Conservation (phyloP, 805 yeast species). For the Kodamaea nitidulidarum region DNA sequence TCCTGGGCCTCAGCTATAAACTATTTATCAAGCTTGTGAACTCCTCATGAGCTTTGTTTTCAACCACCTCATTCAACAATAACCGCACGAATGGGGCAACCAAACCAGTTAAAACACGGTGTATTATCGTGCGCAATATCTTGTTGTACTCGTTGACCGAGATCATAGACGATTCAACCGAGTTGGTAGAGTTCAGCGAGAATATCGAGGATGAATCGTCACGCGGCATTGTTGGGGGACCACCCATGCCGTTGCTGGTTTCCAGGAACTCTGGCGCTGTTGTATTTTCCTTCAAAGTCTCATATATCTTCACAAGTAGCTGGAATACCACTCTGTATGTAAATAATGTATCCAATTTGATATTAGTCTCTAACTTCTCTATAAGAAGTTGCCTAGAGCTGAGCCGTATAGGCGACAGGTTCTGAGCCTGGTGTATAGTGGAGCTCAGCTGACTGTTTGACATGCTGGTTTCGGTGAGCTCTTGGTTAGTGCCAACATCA, state of each 20-base stretch:
- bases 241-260: not conserved
- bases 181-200: constrained; percentile 25
- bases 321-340: constrained; percentile 33
- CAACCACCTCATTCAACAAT: constrained; percentile 30
- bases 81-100: constrained; percentile 35
- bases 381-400: constrained; percentile 39
- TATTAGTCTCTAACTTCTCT: constrained; percentile 42
- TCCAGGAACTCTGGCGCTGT: constrained; percentile 5
- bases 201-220: constrained; percentile 36
- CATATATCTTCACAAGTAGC: constrained; percentile 25
- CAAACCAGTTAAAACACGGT: constrained; percentile 31
- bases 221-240: not conserved
- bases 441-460: constrained; percentile 8
- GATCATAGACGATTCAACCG: constrained; percentile 19
- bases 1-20: no score
- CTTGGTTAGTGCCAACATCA: constrained; percentile 28
- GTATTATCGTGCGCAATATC: constrained; percentile 23
- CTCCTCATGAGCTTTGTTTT: constrained; percentile 24
- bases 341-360: constrained; percentile 36
- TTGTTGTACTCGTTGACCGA: constrained; percentile 31
- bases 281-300: constrained; percentile 22
- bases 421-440: constrained; percentile 14
- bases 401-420: constrained; percentile 36
- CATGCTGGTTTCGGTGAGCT: not conserved
- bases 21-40: constrained; percentile 27